phyloP scores from a whole-genome alignment of 2,329 filamentous ascomycete genomes.

The Beauveria sp. region DNA sequence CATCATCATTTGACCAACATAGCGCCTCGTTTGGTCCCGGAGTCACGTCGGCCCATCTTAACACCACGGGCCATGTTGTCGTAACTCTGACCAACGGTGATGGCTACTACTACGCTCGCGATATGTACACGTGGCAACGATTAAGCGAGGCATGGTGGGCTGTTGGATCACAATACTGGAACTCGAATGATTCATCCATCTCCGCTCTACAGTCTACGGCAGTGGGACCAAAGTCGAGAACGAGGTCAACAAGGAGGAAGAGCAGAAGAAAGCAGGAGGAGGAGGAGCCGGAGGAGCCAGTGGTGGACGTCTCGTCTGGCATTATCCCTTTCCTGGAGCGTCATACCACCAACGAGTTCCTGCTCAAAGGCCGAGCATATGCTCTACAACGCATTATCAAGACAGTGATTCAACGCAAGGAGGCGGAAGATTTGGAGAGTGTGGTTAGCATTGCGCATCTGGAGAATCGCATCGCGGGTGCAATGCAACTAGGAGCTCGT shows the following conservation, averaged over 20 bases:
- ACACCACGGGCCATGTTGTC: constrained; percentile 76
- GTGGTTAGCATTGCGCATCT: constrained; percentile 88
- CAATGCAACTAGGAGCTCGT: constrained; percentile 72
- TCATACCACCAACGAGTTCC: constrained; percentile 86
- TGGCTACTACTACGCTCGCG: constrained; percentile 79
- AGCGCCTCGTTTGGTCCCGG: constrained; percentile 69
- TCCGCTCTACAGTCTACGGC: constrained; percentile 69
- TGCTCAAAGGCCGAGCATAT: constrained; percentile 86
- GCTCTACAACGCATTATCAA: constrained; percentile 90
- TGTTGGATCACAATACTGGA: constrained; percentile 97
- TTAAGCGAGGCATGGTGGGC: constrained; percentile 98
- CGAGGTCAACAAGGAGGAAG: background rate
- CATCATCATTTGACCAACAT: constrained; percentile 69
- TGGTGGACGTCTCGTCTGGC: constrained; percentile 67
- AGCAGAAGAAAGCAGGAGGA: constrained; percentile 29
- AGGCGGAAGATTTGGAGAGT: constrained; percentile 86
- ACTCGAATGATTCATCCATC: constrained; percentile 86
- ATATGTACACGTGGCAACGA: constrained; percentile 87
- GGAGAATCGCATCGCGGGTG: constrained; percentile 88
- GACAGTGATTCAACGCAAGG: constrained; percentile 75
- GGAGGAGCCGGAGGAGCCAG: constrained; percentile 30
- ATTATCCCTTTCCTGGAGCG: constrained; percentile 90
- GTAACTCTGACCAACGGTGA: constrained; percentile 93
- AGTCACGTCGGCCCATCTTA: constrained; percentile 84
- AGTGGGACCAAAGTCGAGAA: constrained; percentile 46